Evolutionary conservation across 2,329 filamentous ascomycete species (phyloP), one percentile per base, ranked within the genome.

Genomic region (Zymoseptoria pseudotritici): DNA sequence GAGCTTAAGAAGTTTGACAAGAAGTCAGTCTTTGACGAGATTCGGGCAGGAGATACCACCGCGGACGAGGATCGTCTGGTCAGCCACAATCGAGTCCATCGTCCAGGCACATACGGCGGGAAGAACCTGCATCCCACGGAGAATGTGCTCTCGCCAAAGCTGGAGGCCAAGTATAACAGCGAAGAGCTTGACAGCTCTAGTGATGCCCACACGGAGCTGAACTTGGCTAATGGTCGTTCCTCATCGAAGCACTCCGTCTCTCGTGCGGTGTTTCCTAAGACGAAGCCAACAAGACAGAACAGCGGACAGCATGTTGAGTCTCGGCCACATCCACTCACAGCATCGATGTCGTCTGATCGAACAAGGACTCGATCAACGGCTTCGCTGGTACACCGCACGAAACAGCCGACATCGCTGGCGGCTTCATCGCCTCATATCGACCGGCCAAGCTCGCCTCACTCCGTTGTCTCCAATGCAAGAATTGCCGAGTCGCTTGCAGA

Each of bases 1-100:
- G 91, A 91, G 65, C 80, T 97, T 31, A 92, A 90, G 53, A 96
- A 96, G 71, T 97, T 97, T 69, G 92, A 97, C 78, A 97, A 97
- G 77, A 85, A 88, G 58, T 87, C 86, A 1, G 85, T 97, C 8
- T 99, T 99, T 72, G 89, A 93, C 65, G 88, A 97, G 74, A 94
- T 97, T 74, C 83, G 90, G 61, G 90, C 89, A 66, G 90, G 95
- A 59, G 93, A 97, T 68, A 87, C 85, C 29, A 86, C 93, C 8
- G 90, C 92, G n/a, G 92, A 96, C 59, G 88, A 92, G 57, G 90
- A 90, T 65, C 87, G 93, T n/a, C 77, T 99, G 49, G 92, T 97
- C 36, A 88, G 89, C 58, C 91, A 96, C 76, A 97, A 97, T 72
- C 85, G 90, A 36, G 69, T 84, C 4, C 76, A 78, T 19, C 71